Evolutionary conservation across 257 asterid genomes (phyloP).

Genomic region (Verbena officinalis): DNA sequence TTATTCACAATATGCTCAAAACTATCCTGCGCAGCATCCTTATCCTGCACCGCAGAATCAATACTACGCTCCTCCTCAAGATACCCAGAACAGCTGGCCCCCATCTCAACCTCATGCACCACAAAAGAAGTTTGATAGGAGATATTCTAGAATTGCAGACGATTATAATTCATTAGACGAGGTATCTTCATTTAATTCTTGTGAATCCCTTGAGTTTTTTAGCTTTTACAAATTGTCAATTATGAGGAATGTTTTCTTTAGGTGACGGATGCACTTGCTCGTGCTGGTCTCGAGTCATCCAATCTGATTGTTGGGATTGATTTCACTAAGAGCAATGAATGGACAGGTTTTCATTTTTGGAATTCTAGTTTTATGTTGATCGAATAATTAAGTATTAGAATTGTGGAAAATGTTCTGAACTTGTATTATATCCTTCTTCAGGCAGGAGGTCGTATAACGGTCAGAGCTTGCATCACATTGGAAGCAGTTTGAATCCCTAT

Average conservation of each 20-base stretch:
- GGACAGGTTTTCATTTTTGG: conserved; percentile 70
- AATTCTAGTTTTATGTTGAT: not conserved
- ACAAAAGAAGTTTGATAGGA: conserved; percentile 66
- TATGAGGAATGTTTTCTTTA: conserved; percentile 30
- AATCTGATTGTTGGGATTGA: conserved; percentile 92
- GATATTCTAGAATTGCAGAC: conserved; percentile 93
- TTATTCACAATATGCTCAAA: conserved; percentile 53
- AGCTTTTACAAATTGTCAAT: conserved; percentile 6
- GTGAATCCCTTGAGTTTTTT: not conserved
- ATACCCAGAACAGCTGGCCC: conserved; percentile 33
- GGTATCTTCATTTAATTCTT: conserved; percentile 42
- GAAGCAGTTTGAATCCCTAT: conserved; percentile 70
- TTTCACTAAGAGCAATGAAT: conserved; percentile 96
- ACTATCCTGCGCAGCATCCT: conserved; percentile 45
- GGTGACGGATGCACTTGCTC: conserved; percentile 91
- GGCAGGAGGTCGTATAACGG: conserved; percentile 75
- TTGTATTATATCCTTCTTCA: conserved; percentile 29
- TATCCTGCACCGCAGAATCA: conserved; percentile 42
- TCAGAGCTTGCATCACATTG: conserved; percentile 80
- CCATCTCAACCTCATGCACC: conserved; percentile 35
- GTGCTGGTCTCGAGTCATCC: conserved; percentile 95
- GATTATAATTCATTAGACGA: conserved; percentile 76
- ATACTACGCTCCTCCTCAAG: conserved; percentile 41
- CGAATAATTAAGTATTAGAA: not conserved
- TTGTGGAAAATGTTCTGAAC: conserved; percentile 34